Percentiles rank a stretch among this genome's conserved stretches.
These are phyloP conservation scores for Aphanomyces euteiches DNA, from an alignment of 352 stramenopile species.

Conservation along the genomic window DNA sequence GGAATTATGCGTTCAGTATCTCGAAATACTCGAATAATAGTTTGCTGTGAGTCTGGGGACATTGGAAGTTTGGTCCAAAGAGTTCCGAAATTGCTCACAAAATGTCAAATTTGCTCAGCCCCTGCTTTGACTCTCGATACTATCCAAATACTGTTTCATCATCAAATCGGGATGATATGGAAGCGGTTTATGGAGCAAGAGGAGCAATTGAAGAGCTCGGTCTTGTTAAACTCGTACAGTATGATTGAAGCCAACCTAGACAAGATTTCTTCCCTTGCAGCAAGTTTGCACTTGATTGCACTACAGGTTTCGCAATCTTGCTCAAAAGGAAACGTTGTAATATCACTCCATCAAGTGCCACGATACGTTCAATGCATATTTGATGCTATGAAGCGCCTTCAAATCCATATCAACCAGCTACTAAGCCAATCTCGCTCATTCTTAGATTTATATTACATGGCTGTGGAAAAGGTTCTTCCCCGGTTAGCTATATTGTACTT, in stretches of 20 bases:
- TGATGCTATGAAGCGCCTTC: constrained; percentile 9
- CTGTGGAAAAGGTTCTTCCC: neutral
- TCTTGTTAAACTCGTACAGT: neutral
- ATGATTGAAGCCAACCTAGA: constrained; percentile 1
- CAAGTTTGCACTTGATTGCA: constrained; percentile 2
- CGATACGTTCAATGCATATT: neutral
- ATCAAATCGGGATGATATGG: neutral
- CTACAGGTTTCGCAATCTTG: neutral
- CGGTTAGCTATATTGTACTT: neutral
- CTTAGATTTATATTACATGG: constrained; percentile 2
- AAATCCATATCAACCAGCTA: constrained; percentile 3
- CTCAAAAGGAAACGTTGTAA: neutral
- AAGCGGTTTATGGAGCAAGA: constrained; percentile 8
- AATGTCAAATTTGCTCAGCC: neutral
- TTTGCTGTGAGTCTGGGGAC: constrained; percentile 8
- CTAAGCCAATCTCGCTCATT: constrained; percentile 6
- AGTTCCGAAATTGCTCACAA: constrained; percentile 11
- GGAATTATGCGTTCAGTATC: constrained; percentile 11
- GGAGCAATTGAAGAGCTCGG: neutral
- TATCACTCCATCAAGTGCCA: constrained; percentile 3
- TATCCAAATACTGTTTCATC: neutral
- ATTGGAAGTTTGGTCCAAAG: neutral
- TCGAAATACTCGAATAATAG: constrained; percentile 15
- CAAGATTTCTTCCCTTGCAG: neutral
- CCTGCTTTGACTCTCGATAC: neutral